Percentiles rank a stretch among this genome's conserved stretches.
These are phyloP conservation scores for Citrus hindsii DNA, from an alignment of 345 rosid species.

Conservation along the genomic window DNA sequence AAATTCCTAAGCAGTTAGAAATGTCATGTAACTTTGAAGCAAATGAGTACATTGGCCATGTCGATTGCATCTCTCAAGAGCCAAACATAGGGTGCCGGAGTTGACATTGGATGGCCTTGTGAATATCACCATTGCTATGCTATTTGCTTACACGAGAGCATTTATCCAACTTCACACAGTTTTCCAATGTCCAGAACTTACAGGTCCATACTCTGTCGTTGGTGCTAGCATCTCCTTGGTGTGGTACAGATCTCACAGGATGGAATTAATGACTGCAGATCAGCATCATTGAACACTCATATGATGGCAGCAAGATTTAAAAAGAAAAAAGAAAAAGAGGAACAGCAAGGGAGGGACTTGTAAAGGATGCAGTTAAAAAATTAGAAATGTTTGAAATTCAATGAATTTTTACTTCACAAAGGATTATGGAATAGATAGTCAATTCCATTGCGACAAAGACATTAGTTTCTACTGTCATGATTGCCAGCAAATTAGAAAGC, in stretches of 20 bases:
- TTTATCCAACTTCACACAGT: conserved; percentile 51
- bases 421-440: background rate
- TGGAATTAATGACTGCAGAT: conserved; percentile 63
- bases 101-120: conserved; percentile 56
- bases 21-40: background rate
- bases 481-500: background rate
- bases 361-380: background rate
- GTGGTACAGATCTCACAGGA: conserved; percentile 58
- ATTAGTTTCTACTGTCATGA: background rate
- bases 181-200: conserved; percentile 75
- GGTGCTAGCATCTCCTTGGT: conserved; percentile 33
- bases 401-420: background rate
- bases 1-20: background rate
- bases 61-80: conserved; percentile 31
- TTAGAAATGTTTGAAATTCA: background rate
- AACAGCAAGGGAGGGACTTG: background rate
- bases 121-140: conserved; percentile 68
- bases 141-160: conserved; percentile 59
- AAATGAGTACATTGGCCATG: background rate
- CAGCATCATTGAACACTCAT: background rate
- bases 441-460: background rate
- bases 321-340: background rate
- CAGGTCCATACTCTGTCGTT: conserved; percentile 62
- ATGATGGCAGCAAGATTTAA: background rate
- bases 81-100: conserved; percentile 56